A percentile compares a stretch with the other conserved stretches of the same genome.
These are phyloP conservation scores for Rhododendron mucronatum DNA, from an alignment of 148 eudicot species.

Conservation along the genomic window DNA sequence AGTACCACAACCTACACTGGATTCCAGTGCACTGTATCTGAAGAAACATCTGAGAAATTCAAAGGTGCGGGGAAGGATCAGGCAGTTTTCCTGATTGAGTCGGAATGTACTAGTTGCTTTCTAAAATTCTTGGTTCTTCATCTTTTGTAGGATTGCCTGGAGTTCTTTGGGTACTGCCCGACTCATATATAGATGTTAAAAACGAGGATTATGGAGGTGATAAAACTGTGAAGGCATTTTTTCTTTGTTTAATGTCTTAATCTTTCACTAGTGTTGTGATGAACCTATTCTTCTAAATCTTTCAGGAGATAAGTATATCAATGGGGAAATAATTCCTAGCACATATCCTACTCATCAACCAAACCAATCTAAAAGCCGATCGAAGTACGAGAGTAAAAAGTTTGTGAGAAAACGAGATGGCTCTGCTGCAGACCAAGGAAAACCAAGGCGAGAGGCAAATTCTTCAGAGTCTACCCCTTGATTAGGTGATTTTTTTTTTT, in stretches of 20 bases:
- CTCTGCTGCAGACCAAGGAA: conserved; percentile 54
- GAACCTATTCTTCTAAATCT: neutral
- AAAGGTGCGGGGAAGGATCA: conserved; percentile 39
- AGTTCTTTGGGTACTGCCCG: conserved; percentile 94
- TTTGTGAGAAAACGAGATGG: conserved; percentile 86
- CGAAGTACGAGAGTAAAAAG: conserved; percentile 68
- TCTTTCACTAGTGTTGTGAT: neutral
- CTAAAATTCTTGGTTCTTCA: neutral
- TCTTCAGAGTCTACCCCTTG: conserved; percentile 57
- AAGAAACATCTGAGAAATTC: conserved; percentile 89
- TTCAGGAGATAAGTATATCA: conserved; percentile 75
- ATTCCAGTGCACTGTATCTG: conserved; percentile 91
- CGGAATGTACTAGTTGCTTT: neutral
- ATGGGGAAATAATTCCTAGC: conserved; percentile 92
- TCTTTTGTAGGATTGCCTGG: conserved; percentile 72
- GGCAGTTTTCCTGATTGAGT: neutral
- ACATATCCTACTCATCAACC: conserved; percentile 91
- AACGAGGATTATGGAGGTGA: conserved; percentile 86
- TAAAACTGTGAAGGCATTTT: neutral
- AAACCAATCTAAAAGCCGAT: conserved; percentile 40
- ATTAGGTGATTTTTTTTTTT: conserved; percentile 29
- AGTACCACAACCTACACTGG: conserved; percentile 99
- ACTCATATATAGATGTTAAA: conserved; percentile 93
- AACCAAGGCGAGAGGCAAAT: conserved; percentile 50
- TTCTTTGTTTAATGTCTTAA: neutral